These are phyloP conservation scores for Argentina anserina DNA, from an alignment of 306 rosid genomes.

Conservation along the genomic window DNA sequence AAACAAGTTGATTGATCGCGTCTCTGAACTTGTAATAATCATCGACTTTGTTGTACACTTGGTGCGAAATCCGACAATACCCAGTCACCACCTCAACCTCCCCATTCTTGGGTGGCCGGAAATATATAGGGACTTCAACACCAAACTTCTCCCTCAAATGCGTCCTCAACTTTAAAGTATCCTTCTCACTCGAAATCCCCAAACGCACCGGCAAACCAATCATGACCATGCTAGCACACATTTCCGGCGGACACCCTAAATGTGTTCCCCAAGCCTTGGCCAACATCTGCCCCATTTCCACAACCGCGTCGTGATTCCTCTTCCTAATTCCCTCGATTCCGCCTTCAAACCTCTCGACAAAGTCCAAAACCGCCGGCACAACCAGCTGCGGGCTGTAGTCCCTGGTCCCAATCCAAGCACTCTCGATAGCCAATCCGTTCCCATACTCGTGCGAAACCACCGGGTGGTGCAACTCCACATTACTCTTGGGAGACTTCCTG, in stretches of 20 bases:
- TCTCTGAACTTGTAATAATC: slow-evolving; percentile 84
- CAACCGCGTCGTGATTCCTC: slow-evolving; percentile 81
- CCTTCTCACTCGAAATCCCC: slow-evolving; percentile 59
- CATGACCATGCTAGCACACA: slow-evolving; percentile 95
- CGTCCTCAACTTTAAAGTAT: slow-evolving; percentile 55
- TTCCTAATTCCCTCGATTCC: slow-evolving; percentile 88
- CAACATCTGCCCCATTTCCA: slow-evolving; percentile 88
- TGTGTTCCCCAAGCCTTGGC: slow-evolving; percentile 76
- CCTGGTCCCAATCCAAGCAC: slow-evolving; percentile 98
- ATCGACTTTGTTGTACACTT: slow-evolving; percentile 73
- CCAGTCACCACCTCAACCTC: slow-evolving; percentile 62
- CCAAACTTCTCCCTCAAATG: slow-evolving; percentile 69
- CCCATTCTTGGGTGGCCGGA: slow-evolving; percentile 53
- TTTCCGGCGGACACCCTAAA: slow-evolving; percentile 72
- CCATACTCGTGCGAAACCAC: slow-evolving; percentile 98
- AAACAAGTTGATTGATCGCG: slow-evolving; percentile 63
- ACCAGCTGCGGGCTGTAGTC: slow-evolving; percentile 93
- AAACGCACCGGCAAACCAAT: slow-evolving; percentile 79
- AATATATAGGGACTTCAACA: slow-evolving; percentile 84
- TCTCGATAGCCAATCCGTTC: slow-evolving; percentile 83
- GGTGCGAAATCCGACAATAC: slow-evolving; percentile 88
- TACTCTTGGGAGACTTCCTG: slow-evolving; percentile 33
- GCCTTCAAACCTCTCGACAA: slow-evolving; percentile 72
- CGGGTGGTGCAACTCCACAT: slow-evolving; percentile 74
- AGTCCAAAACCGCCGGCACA: slow-evolving; percentile 68